Base-by-base conservation (phyloP, 768 basidiomycete genomes). In the Hemileccinum rubropunctum region DNA sequence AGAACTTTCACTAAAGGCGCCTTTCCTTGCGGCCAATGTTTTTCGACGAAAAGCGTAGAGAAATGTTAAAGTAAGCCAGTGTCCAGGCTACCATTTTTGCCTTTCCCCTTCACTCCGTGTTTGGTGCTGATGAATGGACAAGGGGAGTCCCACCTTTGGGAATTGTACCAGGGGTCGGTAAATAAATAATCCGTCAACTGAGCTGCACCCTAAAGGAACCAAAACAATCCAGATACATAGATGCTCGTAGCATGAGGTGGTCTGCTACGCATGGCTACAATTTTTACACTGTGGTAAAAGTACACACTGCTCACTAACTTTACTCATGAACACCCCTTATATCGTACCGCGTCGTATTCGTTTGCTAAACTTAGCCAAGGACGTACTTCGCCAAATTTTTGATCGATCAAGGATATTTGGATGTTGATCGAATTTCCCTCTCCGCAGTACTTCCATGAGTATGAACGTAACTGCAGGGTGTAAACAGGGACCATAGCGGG, bases 391-490 rank as follows among this genome's bases (percentile, higher is more conserved):
- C 79, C 78, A 81, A 50, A 73, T 56, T 48, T 72, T 80, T 17
- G 76, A 73, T 38, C 74, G 76, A 45, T 75, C 74, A 35, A 78
- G 76, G 5, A 68, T 62, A 50, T 76, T 81, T 5, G 75, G 71
- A 21, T 75, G 74, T 11, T 79, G 73, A 48, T 59, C 66, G 58
- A 84, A 84, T 30, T 80, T 77, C 36, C 80, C 77, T 41, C 81
- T 76, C 26, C 82, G 80, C 14, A 84, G 62, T 28, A 83, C 78
- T 61, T 84, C 82, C 74, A 84, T 78, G 66, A 84, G 76, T 32
- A 84, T 69, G 62, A 83, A 83, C 13, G 80, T 81, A 8, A 83
- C 82, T 82, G 50, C 27, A 18, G 13, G 6, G 4, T 18, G 51
- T 71, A 35, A 63, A 45, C 51, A 40, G 37, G 41, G 23, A 32